A percentile compares a stretch with the other conserved stretches of the same genome.
Evolutionary conservation across 352 stramenopile species (phyloP).

Genomic region (Globisporangium viniferum): DNA sequence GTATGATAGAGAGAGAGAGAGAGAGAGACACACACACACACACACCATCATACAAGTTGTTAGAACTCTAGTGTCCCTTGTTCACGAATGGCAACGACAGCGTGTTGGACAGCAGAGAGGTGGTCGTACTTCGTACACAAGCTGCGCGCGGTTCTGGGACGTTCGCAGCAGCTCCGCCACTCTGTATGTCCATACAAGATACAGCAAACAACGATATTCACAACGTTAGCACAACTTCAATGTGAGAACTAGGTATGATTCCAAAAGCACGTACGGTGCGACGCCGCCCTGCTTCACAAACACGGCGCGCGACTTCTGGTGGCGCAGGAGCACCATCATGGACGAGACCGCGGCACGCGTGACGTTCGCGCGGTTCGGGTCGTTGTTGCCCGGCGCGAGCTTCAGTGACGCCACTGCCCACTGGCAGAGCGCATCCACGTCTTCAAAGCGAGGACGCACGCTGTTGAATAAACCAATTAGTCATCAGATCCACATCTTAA

Average conservation of each 20-base stretch:
- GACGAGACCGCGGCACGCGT: conserved; percentile 87
- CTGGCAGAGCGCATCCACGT: conserved; percentile 75
- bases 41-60: background rate
- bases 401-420: conserved; percentile 79
- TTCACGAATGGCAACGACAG: background rate
- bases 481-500: background rate
- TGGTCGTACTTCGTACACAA: conserved; percentile 88
- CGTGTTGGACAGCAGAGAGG: background rate
- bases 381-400: conserved; percentile 50
- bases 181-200: conserved; percentile 8
- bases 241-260: conserved; percentile 12
- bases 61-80: background rate
- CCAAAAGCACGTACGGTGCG: conserved; percentile 56
- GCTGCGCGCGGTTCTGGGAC: conserved; percentile 88
- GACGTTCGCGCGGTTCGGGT: conserved; percentile 67
- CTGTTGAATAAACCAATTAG: conserved; percentile 19
- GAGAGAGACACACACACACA: background rate
- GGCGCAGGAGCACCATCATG: conserved; percentile 91
- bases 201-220: conserved; percentile 14
- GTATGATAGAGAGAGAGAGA: background rate
- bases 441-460: conserved; percentile 73
- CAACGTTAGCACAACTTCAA: conserved; percentile 4
- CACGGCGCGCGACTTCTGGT: conserved; percentile 83
- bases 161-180: conserved; percentile 75
- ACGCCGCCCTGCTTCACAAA: conserved; percentile 92